Percentiles rank a stretch among this genome's conserved stretches.
Evolutionary conservation across 768 basidiomycete genomes (phyloP).

Genomic region (Tubosaeta sp.): DNA sequence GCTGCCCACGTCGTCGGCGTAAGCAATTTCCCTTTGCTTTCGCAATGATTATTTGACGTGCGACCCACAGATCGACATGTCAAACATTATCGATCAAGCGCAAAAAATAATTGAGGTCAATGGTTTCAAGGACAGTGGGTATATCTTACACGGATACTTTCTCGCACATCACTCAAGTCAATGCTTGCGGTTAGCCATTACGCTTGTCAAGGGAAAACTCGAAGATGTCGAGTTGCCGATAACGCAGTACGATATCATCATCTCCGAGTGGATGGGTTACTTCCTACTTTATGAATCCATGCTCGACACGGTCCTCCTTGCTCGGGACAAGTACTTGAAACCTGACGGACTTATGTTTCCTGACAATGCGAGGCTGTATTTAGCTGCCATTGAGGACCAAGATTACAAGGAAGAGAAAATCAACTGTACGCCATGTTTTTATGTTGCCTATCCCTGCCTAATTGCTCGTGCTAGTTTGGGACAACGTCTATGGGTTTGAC

Average conservation of each 20-base stretch:
- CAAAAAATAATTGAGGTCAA: constrained; percentile 95
- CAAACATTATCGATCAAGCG: constrained; percentile 99
- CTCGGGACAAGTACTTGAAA: constrained; percentile 95
- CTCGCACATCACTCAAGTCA: constrained; percentile 2
- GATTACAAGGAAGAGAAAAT: constrained; percentile 99
- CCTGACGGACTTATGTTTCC: constrained; percentile 92
- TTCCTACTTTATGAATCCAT: constrained; percentile 99
- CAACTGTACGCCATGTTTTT: constrained; percentile 57
- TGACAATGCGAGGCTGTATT: constrained; percentile 85
- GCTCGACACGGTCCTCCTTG: constrained; percentile 96
- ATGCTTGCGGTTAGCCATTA: constrained; percentile 59
- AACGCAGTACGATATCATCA: constrained; percentile 94
- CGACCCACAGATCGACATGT: constrained; percentile 88
- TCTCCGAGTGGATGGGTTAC: constrained; percentile 99
- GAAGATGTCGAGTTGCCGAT: constrained; percentile 89
- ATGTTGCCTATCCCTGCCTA: not conserved
- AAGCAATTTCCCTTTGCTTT: constrained; percentile 27
- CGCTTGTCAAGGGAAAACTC: constrained; percentile 95
- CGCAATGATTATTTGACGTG: constrained; percentile 12
- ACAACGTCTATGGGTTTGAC: constrained; percentile 99
- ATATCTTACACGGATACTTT: not conserved
- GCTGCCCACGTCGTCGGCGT: constrained; percentile 93
- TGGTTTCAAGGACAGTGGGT: constrained; percentile 91
- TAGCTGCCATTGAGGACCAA: constrained; percentile 98
- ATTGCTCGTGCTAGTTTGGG: constrained; percentile 71